Evolutionary conservation across 75 land plant species (phyloP), one percentile per base, ranked within the genome.

Genomic region (Cupressus sempervirens): DNA sequence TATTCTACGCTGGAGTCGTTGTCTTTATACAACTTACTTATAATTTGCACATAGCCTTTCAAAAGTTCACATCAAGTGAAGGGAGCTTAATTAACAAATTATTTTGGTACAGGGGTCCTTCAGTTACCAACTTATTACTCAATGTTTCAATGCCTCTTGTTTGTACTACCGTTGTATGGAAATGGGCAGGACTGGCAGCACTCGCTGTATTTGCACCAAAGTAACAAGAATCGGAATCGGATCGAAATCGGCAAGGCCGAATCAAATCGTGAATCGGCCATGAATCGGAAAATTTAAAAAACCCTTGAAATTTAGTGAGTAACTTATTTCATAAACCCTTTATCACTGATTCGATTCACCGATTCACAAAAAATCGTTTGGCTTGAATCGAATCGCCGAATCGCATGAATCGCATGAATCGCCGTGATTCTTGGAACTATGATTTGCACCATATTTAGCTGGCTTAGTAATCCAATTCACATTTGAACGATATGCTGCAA

Each of bases 181-280:
- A 95, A 43, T 97, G 95, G 95, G 95, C 97, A 56, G 99, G 99
- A 32, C 99, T 97, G 12, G 99, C 99, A 75, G 97, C 97, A 58
- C 93, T 94, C 54, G 99, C 99, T 72, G 96, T 96, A 73, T 90
- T 97, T 40, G 90, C 94, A n/a, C n/a, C n/a, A n/a, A n/a, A n/a
- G n/a, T n/a, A n/a, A n/a, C n/a, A n/a, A n/a, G n/a, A n/a, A n/a
- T n/a, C n/a, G n/a, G n/a, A n/a, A n/a, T n/a, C n/a, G n/a, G n/a
- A n/a, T n/a, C n/a, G n/a, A n/a, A n/a, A n/a, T n/a, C n/a, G n/a
- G n/a, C n/a, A n/a, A n/a, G n/a, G n/a, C n/a, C n/a, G n/a, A n/a
- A n/a, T n/a, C n/a, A n/a, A n/a, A n/a, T n/a, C n/a, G n/a, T n/a
- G n/a, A n/a, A n/a, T n/a, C n/a, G n/a, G n/a, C n/a, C n/a, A n/a